phyloP scores from a whole-genome alignment of 345 rosid species.

The Melaleuca quinquenervia region DNA sequence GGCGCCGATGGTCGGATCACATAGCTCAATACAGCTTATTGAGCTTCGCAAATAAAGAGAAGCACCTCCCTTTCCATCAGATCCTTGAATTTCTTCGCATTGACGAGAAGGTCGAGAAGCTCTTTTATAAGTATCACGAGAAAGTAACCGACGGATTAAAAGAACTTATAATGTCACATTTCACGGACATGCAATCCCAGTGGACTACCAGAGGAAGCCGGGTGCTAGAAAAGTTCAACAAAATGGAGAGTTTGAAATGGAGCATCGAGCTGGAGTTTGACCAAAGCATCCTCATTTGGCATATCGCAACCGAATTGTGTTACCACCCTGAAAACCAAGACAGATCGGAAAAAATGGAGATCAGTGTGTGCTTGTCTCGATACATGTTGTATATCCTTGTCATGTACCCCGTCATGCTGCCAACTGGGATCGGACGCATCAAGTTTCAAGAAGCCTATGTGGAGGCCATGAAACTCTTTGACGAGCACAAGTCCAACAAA shows the following conservation, averaged over 20 bases:
- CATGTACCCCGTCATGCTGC: background rate
- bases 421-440: background rate
- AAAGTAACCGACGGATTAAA: background rate
- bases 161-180: background rate
- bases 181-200: background rate
- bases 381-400: slow-evolving; percentile 3
- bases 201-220: too few relatives aligned
- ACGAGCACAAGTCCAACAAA: background rate
- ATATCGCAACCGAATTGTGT: background rate
- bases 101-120: background rate
- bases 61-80: background rate
- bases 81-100: background rate
- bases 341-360: accelerated
- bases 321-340: background rate
- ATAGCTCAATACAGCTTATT: background rate
- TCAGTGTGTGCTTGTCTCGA: background rate
- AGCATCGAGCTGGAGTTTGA: slow-evolving; percentile 1
- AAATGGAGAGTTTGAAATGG: background rate
- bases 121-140: background rate
- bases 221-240: background rate
- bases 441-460: background rate
- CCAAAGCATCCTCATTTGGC: slow-evolving; percentile 1
- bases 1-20: background rate
- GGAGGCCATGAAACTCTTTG: background rate
- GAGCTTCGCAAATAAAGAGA: background rate